Conservation (phyloP, 257 asterid species). For the Anisodus tanguticus region DNA sequence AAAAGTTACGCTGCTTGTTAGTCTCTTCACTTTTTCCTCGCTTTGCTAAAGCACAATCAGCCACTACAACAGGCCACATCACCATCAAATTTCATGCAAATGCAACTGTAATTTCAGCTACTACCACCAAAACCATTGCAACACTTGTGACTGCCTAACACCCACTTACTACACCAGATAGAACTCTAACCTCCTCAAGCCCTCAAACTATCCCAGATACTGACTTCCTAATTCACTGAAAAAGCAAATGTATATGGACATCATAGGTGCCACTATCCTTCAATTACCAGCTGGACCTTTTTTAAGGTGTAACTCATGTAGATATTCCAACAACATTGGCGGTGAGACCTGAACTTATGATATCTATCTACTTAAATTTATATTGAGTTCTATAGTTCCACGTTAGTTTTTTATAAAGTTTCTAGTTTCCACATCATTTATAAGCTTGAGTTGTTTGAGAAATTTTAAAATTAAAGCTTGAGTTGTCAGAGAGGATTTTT, state of each 20-base stretch:
- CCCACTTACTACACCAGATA: slow-evolving; percentile 18
- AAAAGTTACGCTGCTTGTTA: not conserved
- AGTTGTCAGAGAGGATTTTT: not conserved
- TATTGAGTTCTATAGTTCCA: not conserved
- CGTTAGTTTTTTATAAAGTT: too few relatives aligned
- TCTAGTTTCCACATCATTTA: not conserved
- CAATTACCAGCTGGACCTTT: not conserved
- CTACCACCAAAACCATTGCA: slow-evolving; percentile 14
- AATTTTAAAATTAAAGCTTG: not conserved
- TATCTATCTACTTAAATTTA: not conserved
- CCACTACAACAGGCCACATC: not conserved
- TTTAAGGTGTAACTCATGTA: slow-evolving; percentile 1
- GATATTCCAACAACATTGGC: slow-evolving; percentile 17
- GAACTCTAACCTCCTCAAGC: slow-evolving; percentile 5
- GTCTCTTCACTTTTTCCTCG: not conserved
- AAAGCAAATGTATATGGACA: not conserved
- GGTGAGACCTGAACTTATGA: not conserved
- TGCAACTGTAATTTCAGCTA: not conserved
- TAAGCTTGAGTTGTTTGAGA: not conserved
- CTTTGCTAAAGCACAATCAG: not conserved
- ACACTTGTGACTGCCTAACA: not conserved
- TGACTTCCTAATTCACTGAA: not conserved
- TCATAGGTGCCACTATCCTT: too few relatives aligned
- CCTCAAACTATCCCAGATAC: slow-evolving; percentile 6
- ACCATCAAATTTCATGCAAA: slow-evolving; percentile 10